Evolutionary conservation across 768 basidiomycete genomes (phyloP).

Genomic region (Galerina sulciceps): DNA sequence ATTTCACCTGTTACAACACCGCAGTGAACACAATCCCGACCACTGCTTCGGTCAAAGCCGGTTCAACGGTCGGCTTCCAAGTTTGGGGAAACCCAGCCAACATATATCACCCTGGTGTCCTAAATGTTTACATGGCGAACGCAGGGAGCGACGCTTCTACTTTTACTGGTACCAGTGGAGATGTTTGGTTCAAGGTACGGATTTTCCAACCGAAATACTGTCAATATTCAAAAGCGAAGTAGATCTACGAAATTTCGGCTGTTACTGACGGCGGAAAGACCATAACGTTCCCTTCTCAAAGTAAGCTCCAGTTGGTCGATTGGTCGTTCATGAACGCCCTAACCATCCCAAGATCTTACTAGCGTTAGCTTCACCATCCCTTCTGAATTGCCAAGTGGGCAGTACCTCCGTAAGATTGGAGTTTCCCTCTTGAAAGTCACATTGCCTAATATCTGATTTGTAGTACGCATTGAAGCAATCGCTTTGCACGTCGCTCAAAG

Average conservation of each 20-base stretch:
- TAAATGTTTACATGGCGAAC: conserved; percentile 49
- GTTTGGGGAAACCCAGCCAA: conserved; percentile 39
- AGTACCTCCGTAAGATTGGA: conserved; percentile 27
- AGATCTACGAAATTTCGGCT: conserved; percentile 46
- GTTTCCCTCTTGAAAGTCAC: too few species aligned
- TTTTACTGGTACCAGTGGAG: conserved; percentile 42
- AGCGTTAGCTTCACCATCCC: conserved; percentile 41
- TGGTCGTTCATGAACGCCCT: neutral
- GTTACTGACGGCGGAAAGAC: conserved; percentile 43
- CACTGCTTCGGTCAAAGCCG: conserved; percentile 48
- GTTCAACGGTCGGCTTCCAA: conserved; percentile 45
- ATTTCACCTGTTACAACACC: conserved; percentile 51
- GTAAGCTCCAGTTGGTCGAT: conserved; percentile 18
- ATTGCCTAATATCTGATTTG: neutral
- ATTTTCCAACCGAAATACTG: neutral
- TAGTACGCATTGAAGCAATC: conserved; percentile 42
- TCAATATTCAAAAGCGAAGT: neutral
- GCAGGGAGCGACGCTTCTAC: conserved; percentile 36
- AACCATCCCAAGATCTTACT: conserved; percentile 20
- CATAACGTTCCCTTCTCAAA: conserved; percentile 41
- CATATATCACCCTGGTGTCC: conserved; percentile 48
- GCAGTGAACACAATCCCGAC: conserved; percentile 39
- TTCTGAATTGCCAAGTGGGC: conserved; percentile 36
- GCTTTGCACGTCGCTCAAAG: conserved; percentile 41
- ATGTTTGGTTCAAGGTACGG: conserved; percentile 45